Percentiles rank a stretch among this genome's conserved stretches.
These are phyloP conservation scores for Hypoxylon intermedium DNA, from an alignment of 495 filamentous ascomycete genomes.

Conservation along the genomic window DNA sequence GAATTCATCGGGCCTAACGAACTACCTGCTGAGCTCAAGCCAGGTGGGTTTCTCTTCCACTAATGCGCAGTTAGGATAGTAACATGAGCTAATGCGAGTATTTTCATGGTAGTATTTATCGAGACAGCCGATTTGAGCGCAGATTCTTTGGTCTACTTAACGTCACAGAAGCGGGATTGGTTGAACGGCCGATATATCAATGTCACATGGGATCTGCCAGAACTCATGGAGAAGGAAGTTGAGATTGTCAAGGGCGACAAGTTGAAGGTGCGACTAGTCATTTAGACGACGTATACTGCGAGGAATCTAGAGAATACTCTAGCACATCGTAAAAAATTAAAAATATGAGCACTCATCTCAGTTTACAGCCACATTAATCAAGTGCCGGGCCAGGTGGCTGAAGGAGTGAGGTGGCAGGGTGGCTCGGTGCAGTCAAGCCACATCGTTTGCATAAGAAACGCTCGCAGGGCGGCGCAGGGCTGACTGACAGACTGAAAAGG, in stretches of 20 bases:
- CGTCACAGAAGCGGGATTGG: constrained; percentile 56
- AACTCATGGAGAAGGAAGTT: constrained; percentile 51
- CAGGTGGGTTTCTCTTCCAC: constrained; percentile 20
- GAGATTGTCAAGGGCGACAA: constrained; percentile 57
- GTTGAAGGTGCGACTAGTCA: constrained; percentile 53
- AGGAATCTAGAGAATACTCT: no score
- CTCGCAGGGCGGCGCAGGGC: no score
- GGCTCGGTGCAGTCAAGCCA: not conserved
- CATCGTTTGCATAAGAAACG: not conserved
- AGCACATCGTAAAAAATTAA: no score
- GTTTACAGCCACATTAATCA: no score
- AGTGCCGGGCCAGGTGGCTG: no score
- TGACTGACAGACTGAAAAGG: no score
- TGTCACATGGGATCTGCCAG: constrained; percentile 57
- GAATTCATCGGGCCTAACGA: constrained; percentile 30
- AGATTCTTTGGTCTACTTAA: constrained; percentile 59
- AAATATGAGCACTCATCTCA: no score
- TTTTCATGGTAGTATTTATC: constrained; percentile 40
- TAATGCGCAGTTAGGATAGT: not conserved
- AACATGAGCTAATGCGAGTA: not conserved
- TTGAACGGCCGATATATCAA: constrained; percentile 59
- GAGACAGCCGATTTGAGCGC: constrained; percentile 55
- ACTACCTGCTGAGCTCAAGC: constrained; percentile 17
- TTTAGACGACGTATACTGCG: constrained; percentile 25
- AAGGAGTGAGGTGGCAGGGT: no score